Percentiles rank a stretch among this genome's conserved stretches.
Conservation (phyloP, 352 stramenopile genomes). For the Phytophthora multivora region DNA sequence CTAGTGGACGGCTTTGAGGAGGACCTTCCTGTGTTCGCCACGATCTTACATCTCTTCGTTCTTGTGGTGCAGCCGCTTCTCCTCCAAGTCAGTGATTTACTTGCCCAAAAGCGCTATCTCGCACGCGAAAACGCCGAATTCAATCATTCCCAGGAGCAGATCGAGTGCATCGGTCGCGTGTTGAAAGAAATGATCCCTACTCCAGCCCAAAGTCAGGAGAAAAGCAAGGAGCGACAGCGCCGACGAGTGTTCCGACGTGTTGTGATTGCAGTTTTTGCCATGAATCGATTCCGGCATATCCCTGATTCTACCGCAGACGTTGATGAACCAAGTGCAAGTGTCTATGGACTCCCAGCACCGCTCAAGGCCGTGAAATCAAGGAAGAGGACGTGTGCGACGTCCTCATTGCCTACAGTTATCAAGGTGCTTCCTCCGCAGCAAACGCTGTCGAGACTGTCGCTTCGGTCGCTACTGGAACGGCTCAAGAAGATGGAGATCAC, state of each 20-base stretch:
- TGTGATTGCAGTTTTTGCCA: conserved; percentile 69
- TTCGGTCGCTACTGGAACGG: conserved; percentile 44
- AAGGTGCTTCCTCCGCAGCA: conserved; percentile 46
- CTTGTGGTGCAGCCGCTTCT: conserved; percentile 60
- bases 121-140: conserved; percentile 55
- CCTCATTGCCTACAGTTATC: conserved; percentile 43
- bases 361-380: conserved; percentile 40
- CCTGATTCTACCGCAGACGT: not conserved
- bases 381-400: conserved; percentile 7
- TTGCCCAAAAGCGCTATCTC: conserved; percentile 63
- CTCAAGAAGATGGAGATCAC: conserved; percentile 41
- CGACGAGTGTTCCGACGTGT: conserved; percentile 50
- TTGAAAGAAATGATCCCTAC: conserved; percentile 59
- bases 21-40: conserved; percentile 50
- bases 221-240: conserved; percentile 12
- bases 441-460: conserved; percentile 32
- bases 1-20: conserved; percentile 41
- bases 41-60: conserved; percentile 64
- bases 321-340: conserved; percentile 15
- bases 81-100: conserved; percentile 70
- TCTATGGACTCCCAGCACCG: conserved; percentile 47
- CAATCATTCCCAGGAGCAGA: conserved; percentile 44
- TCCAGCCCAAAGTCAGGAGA: conserved; percentile 12
- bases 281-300: conserved; percentile 60
- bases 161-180: conserved; percentile 68